phyloP scores from a whole-genome alignment of 2,329 filamentous ascomycete genomes.

The Penicillium sp. region DNA sequence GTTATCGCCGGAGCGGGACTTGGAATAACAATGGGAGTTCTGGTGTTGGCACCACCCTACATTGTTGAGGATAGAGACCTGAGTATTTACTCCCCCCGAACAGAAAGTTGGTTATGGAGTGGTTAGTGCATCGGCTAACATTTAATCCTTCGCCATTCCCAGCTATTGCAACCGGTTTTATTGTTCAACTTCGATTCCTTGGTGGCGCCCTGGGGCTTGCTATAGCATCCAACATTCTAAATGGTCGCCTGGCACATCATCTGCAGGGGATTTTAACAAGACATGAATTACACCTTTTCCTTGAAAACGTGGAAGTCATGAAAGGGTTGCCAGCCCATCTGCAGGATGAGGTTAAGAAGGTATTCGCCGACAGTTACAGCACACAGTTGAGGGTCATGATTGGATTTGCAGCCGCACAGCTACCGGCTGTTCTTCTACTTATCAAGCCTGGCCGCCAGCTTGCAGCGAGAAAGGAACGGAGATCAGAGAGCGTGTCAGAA shows the following conservation, averaged over 20 bases:
- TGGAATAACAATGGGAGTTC: slow-evolving; percentile 26
- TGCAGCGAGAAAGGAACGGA: slow-evolving; percentile 9
- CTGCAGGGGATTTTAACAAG: slow-evolving; percentile 20
- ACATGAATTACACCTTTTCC: slow-evolving; percentile 23
- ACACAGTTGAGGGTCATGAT: slow-evolving; percentile 30
- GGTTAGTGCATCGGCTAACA: slow-evolving; percentile 1
- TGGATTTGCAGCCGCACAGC: slow-evolving; percentile 29
- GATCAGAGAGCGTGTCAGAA: not conserved
- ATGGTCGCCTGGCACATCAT: slow-evolving; percentile 23
- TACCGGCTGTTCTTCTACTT: slow-evolving; percentile 25
- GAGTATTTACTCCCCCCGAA: slow-evolving; percentile 16
- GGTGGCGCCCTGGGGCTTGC: slow-evolving; percentile 32
- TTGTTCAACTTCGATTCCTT: slow-evolving; percentile 32
- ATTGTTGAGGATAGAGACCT: slow-evolving; percentile 32
- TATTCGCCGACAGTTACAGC: slow-evolving; percentile 27
- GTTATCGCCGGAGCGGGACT: slow-evolving; percentile 29
- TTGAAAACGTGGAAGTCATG: slow-evolving; percentile 25
- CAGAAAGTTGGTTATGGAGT: not conserved
- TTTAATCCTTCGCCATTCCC: not conserved
- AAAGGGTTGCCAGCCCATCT: slow-evolving; percentile 10
- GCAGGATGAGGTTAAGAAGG: slow-evolving; percentile 17
- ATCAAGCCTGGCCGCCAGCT: slow-evolving; percentile 23
- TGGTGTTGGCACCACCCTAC: slow-evolving; percentile 29
- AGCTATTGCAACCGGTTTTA: slow-evolving; percentile 31
- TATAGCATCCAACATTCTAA: slow-evolving; percentile 32